phyloP scores from a whole-genome alignment of 23 red algal species.

The Cyanidium caldarium region DNA sequence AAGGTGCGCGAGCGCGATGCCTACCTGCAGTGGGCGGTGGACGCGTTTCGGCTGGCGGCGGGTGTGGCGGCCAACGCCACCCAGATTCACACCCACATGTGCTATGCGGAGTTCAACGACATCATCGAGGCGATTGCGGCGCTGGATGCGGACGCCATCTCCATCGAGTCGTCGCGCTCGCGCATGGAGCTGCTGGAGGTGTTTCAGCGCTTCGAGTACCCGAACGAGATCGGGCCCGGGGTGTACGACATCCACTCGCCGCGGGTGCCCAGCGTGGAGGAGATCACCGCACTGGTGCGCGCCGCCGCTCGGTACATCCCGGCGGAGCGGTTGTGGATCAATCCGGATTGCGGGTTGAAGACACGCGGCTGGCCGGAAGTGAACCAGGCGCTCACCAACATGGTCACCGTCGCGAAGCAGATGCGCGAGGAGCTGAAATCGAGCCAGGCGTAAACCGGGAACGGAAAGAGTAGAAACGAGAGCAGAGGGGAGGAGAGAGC shows the following conservation, averaged over 20 bases:
- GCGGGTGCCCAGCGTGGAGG: slow-evolving; percentile 33
- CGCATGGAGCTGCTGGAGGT: slow-evolving; percentile 46
- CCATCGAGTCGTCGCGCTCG: slow-evolving; percentile 69
- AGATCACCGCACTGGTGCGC: slow-evolving; percentile 13
- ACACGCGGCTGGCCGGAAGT: slow-evolving; percentile 55
- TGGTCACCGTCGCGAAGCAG: slow-evolving; percentile 46
- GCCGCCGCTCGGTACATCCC: slow-evolving; percentile 18
- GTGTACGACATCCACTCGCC: slow-evolving; percentile 85
- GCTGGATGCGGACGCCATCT: slow-evolving; percentile 71
- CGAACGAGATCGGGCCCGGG: slow-evolving; percentile 66
- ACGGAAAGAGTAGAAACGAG: not conserved
- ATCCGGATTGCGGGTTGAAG: slow-evolving; percentile 84
- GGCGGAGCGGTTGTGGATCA: slow-evolving; percentile 49
- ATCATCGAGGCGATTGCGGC: slow-evolving; percentile 54
- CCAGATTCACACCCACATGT: slow-evolving; percentile 74
- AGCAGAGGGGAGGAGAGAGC: not conserved
- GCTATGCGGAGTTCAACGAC: slow-evolving; percentile 85
- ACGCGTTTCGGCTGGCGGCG: slow-evolving; percentile 51
- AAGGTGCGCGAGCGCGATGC: slow-evolving; percentile 36
- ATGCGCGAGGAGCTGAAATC: slow-evolving; percentile 23
- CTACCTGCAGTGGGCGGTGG: slow-evolving; percentile 68
- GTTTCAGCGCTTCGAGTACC: slow-evolving; percentile 40
- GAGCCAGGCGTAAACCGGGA: too few species aligned
- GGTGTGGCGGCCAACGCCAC: slow-evolving; percentile 33
- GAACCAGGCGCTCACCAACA: slow-evolving; percentile 45